Evolutionary conservation across 2,329 filamentous ascomycete genomes (phyloP).

Genomic region (Epichloe baconii): DNA sequence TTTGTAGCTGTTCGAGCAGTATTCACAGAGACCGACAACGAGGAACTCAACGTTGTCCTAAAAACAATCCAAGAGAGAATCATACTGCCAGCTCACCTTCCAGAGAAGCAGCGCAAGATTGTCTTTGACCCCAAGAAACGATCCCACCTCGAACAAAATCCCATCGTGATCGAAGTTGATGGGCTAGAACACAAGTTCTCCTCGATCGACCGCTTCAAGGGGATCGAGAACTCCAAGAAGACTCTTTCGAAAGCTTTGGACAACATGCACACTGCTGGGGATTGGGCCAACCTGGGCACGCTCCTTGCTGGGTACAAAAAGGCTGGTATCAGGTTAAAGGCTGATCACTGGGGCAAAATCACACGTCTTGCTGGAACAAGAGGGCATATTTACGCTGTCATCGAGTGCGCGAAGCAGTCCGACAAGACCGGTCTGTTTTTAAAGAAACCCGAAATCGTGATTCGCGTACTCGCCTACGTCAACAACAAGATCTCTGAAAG

Average conservation of each 20-base stretch:
- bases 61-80: conserved; percentile 41
- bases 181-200: conserved; percentile 40
- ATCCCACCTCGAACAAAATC: conserved; percentile 37
- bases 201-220: conserved; percentile 28
- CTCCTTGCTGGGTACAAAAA: conserved; percentile 37
- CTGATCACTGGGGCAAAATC: conserved; percentile 24
- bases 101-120: conserved; percentile 36
- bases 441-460: conserved; percentile 25
- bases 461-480: conserved; percentile 15
- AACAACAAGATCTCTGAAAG: conserved; percentile 26
- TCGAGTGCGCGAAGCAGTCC: conserved; percentile 36
- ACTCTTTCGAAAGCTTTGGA: conserved; percentile 25
- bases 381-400: conserved; percentile 30
- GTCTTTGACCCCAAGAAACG: conserved; percentile 35
- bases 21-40: conserved; percentile 38
- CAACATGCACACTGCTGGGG: conserved; percentile 33
- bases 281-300: conserved; percentile 39
- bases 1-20: conserved; percentile 22
- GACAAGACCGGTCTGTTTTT: conserved; percentile 33
- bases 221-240: conserved; percentile 29
- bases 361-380: conserved; percentile 26
- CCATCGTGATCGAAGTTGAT: conserved; percentile 45
- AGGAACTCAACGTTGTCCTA: conserved; percentile 40
- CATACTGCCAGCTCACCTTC: conserved; percentile 49
- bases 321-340: conserved; percentile 25